Evolutionary conservation across 805 yeast genomes (phyloP).

Genomic region (Kodamaea kaohsiungensis): DNA sequence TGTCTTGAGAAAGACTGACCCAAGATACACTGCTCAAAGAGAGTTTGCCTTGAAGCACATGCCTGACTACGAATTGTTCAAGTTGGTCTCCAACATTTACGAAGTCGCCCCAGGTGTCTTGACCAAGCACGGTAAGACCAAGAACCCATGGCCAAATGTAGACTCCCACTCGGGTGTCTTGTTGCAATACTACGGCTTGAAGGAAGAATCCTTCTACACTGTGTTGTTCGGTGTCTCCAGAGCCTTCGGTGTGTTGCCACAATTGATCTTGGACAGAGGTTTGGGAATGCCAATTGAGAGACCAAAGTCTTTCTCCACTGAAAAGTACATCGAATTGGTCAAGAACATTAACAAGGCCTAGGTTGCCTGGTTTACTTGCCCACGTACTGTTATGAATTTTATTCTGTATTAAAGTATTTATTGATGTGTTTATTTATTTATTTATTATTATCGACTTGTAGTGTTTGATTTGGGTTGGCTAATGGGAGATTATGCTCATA

Average conservation of each 20-base stretch:
- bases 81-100: conserved; percentile 64
- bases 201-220: conserved; percentile 72
- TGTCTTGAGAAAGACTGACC: conserved; percentile 80
- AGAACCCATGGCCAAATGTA: conserved; percentile 85
- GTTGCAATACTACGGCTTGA: conserved; percentile 78
- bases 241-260: conserved; percentile 77
- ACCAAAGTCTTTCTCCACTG: conserved; percentile 56
- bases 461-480: background rate
- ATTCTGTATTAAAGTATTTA: conserved; percentile 2
- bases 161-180: conserved; percentile 79
- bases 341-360: conserved; percentile 34
- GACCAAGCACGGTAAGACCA: conserved; percentile 78
- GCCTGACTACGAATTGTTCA: conserved; percentile 62
- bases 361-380: background rate
- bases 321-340: conserved; percentile 85
- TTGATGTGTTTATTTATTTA: conserved; percentile 14
- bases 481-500: background rate
- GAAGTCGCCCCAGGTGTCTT: conserved; percentile 75
- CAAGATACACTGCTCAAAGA: conserved; percentile 74
- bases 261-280: conserved; percentile 76
- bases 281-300: conserved; percentile 80
- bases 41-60: conserved; percentile 65
- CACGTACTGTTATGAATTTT: conserved; percentile 9
- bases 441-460: conserved; percentile 2
- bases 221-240: conserved; percentile 83